These are phyloP conservation scores for Candida schatavii DNA, from an alignment of 805 yeast genomes.

Conservation along the genomic window DNA sequence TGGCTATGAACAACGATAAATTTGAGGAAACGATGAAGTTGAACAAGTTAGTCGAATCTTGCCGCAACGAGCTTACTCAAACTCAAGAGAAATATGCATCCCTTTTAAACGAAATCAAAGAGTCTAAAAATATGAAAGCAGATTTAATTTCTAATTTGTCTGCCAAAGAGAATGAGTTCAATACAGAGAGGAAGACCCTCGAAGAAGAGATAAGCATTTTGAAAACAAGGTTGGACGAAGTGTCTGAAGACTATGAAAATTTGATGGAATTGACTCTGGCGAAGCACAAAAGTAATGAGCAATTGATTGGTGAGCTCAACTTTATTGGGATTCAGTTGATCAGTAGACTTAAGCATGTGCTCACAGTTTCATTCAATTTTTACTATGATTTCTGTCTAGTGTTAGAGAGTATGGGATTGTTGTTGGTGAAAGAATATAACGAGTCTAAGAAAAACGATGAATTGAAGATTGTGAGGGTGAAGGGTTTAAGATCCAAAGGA, in stretches of 20 bases:
- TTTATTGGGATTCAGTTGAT: constrained; percentile 16
- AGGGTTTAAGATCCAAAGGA: constrained; percentile 59
- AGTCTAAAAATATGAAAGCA: constrained; percentile 43
- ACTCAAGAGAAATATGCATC: neutral
- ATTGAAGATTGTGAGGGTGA: constrained; percentile 66
- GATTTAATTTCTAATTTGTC: constrained; percentile 69
- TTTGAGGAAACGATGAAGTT: constrained; percentile 13
- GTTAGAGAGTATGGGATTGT: constrained; percentile 74
- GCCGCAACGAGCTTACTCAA: constrained; percentile 15
- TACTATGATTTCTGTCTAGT: constrained; percentile 52
- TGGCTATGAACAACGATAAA: constrained; percentile 1
- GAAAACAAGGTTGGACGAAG: constrained; percentile 44
- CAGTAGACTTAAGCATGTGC: constrained; percentile 12
- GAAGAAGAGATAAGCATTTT: constrained; percentile 50
- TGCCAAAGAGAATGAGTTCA: constrained; percentile 58
- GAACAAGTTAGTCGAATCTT: constrained; percentile 10
- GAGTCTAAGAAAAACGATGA: constrained; percentile 24
- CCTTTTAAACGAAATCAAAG: constrained; percentile 8
- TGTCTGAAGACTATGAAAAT: constrained; percentile 39
- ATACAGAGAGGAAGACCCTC: constrained; percentile 48
- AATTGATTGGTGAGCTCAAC: constrained; percentile 27
- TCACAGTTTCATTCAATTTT: constrained; percentile 20
- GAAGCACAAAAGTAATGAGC: constrained; percentile 21
- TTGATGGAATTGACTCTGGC: constrained; percentile 39
- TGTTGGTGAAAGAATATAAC: constrained; percentile 46